Conservation (phyloP, 2,329 filamentous ascomycete genomes). For the Thermothelomyces thermophilus region DNA sequence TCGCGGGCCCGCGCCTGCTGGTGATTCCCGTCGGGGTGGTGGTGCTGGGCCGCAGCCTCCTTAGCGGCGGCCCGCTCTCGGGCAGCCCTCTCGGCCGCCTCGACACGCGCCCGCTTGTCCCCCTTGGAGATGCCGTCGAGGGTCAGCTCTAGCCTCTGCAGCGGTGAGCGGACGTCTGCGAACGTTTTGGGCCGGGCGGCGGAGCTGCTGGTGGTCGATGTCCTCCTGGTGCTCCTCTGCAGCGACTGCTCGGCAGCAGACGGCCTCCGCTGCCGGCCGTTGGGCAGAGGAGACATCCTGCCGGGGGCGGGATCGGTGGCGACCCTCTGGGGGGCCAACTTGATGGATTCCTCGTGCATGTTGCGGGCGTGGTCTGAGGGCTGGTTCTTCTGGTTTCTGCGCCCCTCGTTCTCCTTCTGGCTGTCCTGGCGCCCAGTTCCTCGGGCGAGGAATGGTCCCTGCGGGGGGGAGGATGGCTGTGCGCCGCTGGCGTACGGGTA, state of each 20-base stretch:
- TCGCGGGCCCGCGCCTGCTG: constrained; percentile 32
- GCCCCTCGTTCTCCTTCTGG: constrained; percentile 21
- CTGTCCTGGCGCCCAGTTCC: constrained; percentile 28
- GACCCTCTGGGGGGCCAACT: constrained; percentile 23
- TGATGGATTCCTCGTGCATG: constrained; percentile 27
- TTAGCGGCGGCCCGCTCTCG: constrained; percentile 44
- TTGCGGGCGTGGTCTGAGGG: constrained; percentile 28
- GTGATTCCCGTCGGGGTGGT: constrained; percentile 21
- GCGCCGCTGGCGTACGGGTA: constrained; percentile 38
- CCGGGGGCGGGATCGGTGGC: constrained; percentile 22
- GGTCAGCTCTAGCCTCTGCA: constrained; percentile 88
- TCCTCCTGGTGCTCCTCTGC: constrained; percentile 29
- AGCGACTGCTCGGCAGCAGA: constrained; percentile 26
- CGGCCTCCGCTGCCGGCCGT: constrained; percentile 26
- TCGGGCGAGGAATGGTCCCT: constrained; percentile 21
- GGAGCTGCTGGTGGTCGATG: constrained; percentile 33
- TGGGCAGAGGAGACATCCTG: constrained; percentile 22
- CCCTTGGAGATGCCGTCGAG: constrained; percentile 92
- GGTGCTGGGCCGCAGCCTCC: constrained; percentile 13
- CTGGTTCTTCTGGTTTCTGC: constrained; percentile 19
- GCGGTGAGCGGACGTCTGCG: constrained; percentile 77
- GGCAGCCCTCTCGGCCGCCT: constrained; percentile 71
- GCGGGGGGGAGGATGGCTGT: constrained; percentile 11
- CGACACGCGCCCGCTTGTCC: constrained; percentile 78
- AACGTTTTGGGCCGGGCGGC: constrained; percentile 50